Evolutionary conservation across 768 basidiomycete species (phyloP).

Genomic region (Tephrocybe sp.): DNA sequence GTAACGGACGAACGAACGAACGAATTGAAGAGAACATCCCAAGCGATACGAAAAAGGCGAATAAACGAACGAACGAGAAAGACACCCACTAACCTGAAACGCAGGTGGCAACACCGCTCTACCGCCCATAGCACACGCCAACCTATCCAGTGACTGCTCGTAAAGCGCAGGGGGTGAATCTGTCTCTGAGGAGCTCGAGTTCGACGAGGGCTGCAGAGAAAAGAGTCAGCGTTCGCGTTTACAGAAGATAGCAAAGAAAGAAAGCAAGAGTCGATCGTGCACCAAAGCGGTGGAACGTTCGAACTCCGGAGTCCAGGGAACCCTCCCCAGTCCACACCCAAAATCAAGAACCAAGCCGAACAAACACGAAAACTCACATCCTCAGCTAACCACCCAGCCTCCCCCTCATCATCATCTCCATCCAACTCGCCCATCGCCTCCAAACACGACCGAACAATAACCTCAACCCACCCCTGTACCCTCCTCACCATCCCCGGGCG

Average conservation of each 20-base stretch:
- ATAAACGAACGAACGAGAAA: not conserved
- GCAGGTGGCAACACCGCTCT: constrained; percentile 74
- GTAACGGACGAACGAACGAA: too few species aligned
- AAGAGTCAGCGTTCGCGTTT: not conserved
- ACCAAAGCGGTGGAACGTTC: too few species aligned
- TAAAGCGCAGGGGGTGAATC: constrained; percentile 74
- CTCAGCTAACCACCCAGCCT: constrained; percentile 66
- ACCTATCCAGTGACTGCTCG: constrained; percentile 80
- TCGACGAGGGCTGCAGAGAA: constrained; percentile 54
- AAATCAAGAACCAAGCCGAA: not conserved
- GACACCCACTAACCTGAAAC: constrained; percentile 55
- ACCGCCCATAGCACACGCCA: constrained; percentile 81
- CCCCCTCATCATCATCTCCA: constrained; percentile 42
- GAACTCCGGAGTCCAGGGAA: too few species aligned
- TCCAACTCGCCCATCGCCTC: constrained; percentile 83
- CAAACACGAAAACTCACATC: constrained; percentile 54
- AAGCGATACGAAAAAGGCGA: too few species aligned
- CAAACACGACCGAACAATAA: constrained; percentile 72
- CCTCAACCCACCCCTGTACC: constrained; percentile 68
- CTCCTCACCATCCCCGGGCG: constrained; percentile 67
- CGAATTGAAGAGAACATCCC: too few species aligned
- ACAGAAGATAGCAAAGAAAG: too few species aligned
- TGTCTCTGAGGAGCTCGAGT: constrained; percentile 54
- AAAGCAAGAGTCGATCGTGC: too few species aligned
- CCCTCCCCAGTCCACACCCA: too few species aligned